Base-by-base conservation (phyloP, 208 protist genomes). In the Trypanosoma melophagium region DNA sequence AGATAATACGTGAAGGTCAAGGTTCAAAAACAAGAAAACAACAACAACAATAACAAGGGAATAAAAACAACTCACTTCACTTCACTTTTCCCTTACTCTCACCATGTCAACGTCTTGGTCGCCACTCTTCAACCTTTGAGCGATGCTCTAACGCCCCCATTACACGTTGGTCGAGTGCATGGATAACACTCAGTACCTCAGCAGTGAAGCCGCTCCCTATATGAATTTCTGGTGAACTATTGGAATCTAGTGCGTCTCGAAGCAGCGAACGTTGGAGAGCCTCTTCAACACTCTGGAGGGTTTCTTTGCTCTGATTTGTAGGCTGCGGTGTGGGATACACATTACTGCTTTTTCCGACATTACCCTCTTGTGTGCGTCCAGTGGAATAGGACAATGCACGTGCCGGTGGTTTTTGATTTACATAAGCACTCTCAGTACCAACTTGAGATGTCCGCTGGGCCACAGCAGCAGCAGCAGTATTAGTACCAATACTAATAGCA, bases 121-220 rank as follows among this genome's bases (percentile, higher is more conserved):
- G 22, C 41, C 55, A 21, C 7, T 52, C 25, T 5, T 13, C 21
- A 25, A 49, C 8, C 50, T 56, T 52, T 62, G 22, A 14, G 2
- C 41, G 42, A 13, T 84, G 79, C 50, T 83, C 71, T 50, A 95
- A 71, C 1, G 89, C 89, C 16, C 81, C 83, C 14, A 81, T 63
- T 21, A 96, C 87, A 40, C 80, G 81, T 17, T 80, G 80, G 62
- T 96, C 87, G 55, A 96, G 79, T 40, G 81, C 86, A 22, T 86
- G 78, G 60, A 96, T 96, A 56, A 88, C 84, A 22, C 80, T 78
- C n/a, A 96, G 71, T 49, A 96, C 80, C 73, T 96, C 85, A 12
- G 67, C 62, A 16, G 87, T 80, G 65, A 96, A 96, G 16, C 70
- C 61, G 38, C 38, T 64, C 28, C 40, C 72, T 40, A 40, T 19